A percentile compares a stretch with the other conserved stretches of the same genome.
Evolutionary conservation across 2,329 filamentous ascomycete species (phyloP).

Genomic region (Aplosporella prunicola): DNA sequence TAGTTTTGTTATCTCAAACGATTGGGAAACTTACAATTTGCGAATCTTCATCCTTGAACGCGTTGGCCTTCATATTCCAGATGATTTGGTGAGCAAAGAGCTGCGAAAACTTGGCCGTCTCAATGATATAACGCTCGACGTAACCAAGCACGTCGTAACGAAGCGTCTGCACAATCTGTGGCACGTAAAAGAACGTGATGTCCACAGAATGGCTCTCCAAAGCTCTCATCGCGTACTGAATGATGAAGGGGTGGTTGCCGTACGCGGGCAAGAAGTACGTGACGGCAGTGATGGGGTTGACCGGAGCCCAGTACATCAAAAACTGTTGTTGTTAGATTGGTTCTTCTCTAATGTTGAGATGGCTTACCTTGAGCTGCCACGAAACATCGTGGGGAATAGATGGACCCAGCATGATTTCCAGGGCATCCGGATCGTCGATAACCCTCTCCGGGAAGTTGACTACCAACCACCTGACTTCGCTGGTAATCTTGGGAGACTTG

Average conservation of each 20-base stretch:
- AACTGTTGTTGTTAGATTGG: constrained; percentile 46
- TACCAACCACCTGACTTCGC: constrained; percentile 69
- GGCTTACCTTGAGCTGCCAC: constrained; percentile 78
- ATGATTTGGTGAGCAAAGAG: constrained; percentile 98
- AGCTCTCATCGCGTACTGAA: constrained; percentile 94
- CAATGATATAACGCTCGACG: constrained; percentile 90
- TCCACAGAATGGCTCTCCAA: constrained; percentile 93
- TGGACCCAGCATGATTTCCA: constrained; percentile 72
- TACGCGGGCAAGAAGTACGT: constrained; percentile 90
- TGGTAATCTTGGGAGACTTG: constrained; percentile 60
- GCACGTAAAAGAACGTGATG: constrained; percentile 97
- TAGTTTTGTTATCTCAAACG: background rate
- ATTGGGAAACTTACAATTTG: constrained; percentile 53
- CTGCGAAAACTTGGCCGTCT: constrained; percentile 96
- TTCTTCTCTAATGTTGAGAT: background rate
- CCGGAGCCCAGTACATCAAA: constrained; percentile 82
- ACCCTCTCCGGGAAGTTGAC: constrained; percentile 78
- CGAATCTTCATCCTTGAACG: constrained; percentile 93
- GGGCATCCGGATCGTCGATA: constrained; percentile 67
- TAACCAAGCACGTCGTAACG: constrained; percentile 91
- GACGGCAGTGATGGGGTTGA: constrained; percentile 86
- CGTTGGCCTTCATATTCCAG: constrained; percentile 99
- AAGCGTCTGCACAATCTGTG: constrained; percentile 91
- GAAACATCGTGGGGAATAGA: constrained; percentile 69
- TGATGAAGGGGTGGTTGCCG: constrained; percentile 80